Percentiles rank a stretch among this genome's conserved stretches.
These are phyloP conservation scores for Selaginella tamariscina DNA, from an alignment of 75 land plant species.

Conservation along the genomic window DNA sequence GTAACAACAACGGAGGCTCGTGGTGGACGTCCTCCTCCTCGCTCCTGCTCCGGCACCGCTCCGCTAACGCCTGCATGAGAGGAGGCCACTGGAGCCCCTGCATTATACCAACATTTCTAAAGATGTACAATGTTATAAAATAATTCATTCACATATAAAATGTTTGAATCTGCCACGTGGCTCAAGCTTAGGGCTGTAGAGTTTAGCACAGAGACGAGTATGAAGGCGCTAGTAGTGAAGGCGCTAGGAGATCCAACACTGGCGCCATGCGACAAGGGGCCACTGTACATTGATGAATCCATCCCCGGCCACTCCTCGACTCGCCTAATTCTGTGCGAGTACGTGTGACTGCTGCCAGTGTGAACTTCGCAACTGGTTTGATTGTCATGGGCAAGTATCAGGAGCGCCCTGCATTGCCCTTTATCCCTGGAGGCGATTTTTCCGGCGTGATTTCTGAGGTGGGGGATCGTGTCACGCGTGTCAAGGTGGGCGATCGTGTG, in stretches of 20 bases:
- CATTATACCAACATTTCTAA: slow-evolving; percentile 52
- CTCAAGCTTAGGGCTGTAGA: no score
- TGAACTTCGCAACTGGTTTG: slow-evolving; percentile 73
- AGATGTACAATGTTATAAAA: no score
- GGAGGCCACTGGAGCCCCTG: slow-evolving; percentile 87
- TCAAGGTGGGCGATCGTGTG: slow-evolving; percentile 66
- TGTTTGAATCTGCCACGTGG: no score
- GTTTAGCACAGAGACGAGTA: no score
- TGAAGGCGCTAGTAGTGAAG: slow-evolving; percentile 40
- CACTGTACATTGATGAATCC: slow-evolving; percentile 27
- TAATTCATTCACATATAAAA: no score
- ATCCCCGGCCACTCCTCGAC: slow-evolving; percentile 43
- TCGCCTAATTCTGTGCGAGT: slow-evolving; percentile 52
- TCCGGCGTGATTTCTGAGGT: slow-evolving; percentile 71
- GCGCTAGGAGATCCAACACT: slow-evolving; percentile 50
- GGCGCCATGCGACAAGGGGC: slow-evolving; percentile 28
- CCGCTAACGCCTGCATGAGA: slow-evolving; percentile 69
- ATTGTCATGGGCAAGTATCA: slow-evolving; percentile 77
- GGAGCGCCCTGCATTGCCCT: slow-evolving; percentile 71
- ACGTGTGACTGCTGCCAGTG: slow-evolving; percentile 48
- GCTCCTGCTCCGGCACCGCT: no score
- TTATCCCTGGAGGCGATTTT: slow-evolving; percentile 81
- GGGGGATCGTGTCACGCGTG: slow-evolving; percentile 37
- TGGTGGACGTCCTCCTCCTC: slow-evolving; percentile 34
- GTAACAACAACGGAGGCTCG: no score